Base-by-base conservation (phyloP, 164 flowering plant species). In the Stephania japonica region DNA sequence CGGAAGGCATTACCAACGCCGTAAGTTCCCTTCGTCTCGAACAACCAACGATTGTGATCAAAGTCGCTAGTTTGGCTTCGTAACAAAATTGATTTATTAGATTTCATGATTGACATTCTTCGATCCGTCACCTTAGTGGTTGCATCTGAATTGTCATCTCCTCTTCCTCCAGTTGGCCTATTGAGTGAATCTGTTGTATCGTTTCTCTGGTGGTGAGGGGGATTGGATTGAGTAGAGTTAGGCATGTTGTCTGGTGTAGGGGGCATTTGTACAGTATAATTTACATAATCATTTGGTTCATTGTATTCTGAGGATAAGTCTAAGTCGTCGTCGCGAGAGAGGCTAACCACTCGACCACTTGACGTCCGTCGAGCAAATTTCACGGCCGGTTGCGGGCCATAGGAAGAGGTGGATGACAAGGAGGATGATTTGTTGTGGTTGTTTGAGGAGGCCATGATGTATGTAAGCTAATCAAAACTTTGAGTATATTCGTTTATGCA, bases 1-100 rank as follows among this genome's bases (percentile, higher is more conserved):
- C 95, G 86, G 42, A 89, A 80, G 56, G 95, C 97, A 83, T 87
- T 92, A 21, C 96, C 98, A 81, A 84, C 86, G 2, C 98, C 96
- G 66, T 91, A 92, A 47, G 86, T 89, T 14, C 87, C 91, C 47
- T 86, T 86, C 0, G 91, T 85, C 69, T 93, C 95, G 78, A 84
- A 91, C 83, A 91, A 76, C 89, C 89, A 94, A 3, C 84, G 62
- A 67, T 83, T 83, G 24, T 88, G 88, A 83, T 94, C 97, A 77
- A 92, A 89, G 26, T 90, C 97, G 10, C 87, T 87, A 1, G 83
- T 84, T 72, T 87, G 90, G 77, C 86, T 85, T 80, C 86, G 86
- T 80, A 76, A 76, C 79, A 85, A 42, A 56, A 76, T 71, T 0
- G 91, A 86, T 71, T 80, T 85, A 0, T 79, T 68, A 0, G 89